Evolutionary conservation across 306 rosid genomes (phyloP).

Genomic region (Quercus dentata): DNA sequence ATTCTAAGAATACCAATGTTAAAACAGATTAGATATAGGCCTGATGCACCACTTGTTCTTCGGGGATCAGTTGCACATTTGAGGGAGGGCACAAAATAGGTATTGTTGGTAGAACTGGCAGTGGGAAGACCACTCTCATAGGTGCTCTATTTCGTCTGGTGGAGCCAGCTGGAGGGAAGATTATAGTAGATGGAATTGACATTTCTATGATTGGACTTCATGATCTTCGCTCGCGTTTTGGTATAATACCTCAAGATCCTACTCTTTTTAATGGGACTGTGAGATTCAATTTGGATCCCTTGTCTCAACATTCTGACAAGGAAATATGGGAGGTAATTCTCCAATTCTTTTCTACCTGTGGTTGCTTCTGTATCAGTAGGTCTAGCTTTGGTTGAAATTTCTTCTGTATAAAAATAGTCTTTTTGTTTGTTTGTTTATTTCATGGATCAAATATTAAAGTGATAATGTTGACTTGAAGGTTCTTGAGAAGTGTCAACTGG

Average conservation of each 20-base stretch:
- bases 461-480: conserved; percentile 22
- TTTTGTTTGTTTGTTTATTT: not conserved
- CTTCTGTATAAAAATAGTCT: not conserved
- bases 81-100: conserved; percentile 79
- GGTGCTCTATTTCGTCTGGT: conserved; percentile 66
- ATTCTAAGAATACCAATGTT: not conserved
- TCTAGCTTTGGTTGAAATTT: not conserved
- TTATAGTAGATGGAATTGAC: conserved; percentile 61
- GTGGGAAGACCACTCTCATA: conserved; percentile 76
- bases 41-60: conserved; percentile 65
- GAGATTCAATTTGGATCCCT: conserved; percentile 60
- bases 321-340: conserved; percentile 67
- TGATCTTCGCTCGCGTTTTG: conserved; percentile 64
- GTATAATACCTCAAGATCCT: conserved; percentile 79
- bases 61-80: conserved; percentile 66
- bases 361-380: not conserved
- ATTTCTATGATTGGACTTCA: conserved; percentile 68
- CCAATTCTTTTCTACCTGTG: not conserved
- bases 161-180: conserved; percentile 63
- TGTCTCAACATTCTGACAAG: conserved; percentile 50
- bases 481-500: conserved; percentile 48
- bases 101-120: conserved; percentile 77
- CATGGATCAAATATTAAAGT: not conserved
- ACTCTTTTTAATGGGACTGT: conserved; percentile 67
- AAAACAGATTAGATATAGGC: conserved; percentile 62